A percentile compares a stretch with the other conserved stretches of the same genome.
Conservation (phyloP, 352 stramenopile species). For the Pythium angustatum region DNA sequence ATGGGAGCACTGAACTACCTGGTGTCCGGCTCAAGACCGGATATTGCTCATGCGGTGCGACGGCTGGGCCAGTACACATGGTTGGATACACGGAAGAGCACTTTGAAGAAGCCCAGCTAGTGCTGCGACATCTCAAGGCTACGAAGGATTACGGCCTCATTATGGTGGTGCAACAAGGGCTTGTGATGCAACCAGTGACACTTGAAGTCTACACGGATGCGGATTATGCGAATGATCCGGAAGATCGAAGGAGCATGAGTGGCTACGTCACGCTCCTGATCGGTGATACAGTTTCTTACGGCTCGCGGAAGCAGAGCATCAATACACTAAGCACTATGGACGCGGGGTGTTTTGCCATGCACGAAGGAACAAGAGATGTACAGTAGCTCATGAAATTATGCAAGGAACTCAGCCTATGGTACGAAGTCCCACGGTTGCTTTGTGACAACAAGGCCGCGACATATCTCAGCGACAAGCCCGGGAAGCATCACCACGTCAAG, state of each 20-base stretch:
- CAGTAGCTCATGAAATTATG: slow-evolving; percentile 25
- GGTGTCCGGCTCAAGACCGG: slow-evolving; percentile 25
- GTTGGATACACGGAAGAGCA: no score
- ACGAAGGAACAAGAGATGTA: slow-evolving; percentile 24
- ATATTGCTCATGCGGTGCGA: slow-evolving; percentile 26
- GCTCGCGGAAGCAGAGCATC: slow-evolving; percentile 32
- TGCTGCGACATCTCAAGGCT: slow-evolving; percentile 17
- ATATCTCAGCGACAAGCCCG: slow-evolving; percentile 25
- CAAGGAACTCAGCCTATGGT: slow-evolving; percentile 19
- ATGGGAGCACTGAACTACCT: slow-evolving; percentile 25
- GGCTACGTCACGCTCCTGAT: slow-evolving; percentile 31
- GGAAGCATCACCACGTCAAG: slow-evolving; percentile 30
- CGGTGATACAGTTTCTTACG: slow-evolving; percentile 29
- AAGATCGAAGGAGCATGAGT: slow-evolving; percentile 26
- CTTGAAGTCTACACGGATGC: slow-evolving; percentile 24
- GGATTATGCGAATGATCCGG: slow-evolving; percentile 31
- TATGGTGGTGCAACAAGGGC: neutral
- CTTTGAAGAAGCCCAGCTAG: slow-evolving; percentile 9
- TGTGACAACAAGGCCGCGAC: slow-evolving; percentile 30
- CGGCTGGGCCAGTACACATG: slow-evolving; percentile 21
- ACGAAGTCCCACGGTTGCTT: slow-evolving; percentile 4
- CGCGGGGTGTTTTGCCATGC: slow-evolving; percentile 33
- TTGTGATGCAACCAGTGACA: neutral
- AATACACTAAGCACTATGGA: slow-evolving; percentile 33
- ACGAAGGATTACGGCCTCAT: slow-evolving; percentile 5